Percentiles rank a stretch among this genome's conserved stretches.
These are phyloP conservation scores for Saksenaea vasiformis DNA, from an alignment of 371 early-diverging fungal species.

Conservation along the genomic window DNA sequence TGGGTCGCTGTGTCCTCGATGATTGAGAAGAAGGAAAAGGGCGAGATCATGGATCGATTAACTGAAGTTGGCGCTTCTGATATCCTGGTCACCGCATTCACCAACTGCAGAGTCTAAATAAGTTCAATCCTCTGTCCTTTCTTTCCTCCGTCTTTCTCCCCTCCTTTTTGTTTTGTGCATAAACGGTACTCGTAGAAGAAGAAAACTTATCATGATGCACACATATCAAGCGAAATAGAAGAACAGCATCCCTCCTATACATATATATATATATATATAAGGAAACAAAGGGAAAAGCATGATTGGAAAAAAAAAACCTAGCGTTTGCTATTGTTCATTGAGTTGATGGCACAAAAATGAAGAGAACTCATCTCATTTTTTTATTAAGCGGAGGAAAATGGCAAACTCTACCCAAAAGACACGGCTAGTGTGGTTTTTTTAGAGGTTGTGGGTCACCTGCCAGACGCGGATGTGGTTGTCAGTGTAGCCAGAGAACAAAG, in stretches of 20 bases:
- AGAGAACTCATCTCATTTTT: neutral
- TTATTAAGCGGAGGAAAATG: neutral
- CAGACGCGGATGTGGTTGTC: conserved; percentile 93
- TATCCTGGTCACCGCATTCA: conserved; percentile 82
- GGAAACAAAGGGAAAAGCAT: too few relatives aligned
- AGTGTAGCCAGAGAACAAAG: conserved; percentile 96
- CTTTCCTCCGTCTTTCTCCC: neutral
- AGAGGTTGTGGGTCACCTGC: conserved; percentile 68
- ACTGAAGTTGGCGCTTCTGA: conserved; percentile 92
- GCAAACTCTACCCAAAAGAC: conserved; percentile 3
- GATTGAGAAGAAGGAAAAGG: conserved; percentile 78
- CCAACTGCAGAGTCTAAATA: conserved; percentile 75
- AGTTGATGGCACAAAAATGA: neutral
- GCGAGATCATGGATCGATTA: conserved; percentile 88
- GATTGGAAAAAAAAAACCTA: too few relatives aligned
- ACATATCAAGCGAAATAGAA: too few relatives aligned
- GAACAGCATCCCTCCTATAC: too few relatives aligned
- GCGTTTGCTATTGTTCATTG: neutral
- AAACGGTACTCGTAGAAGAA: neutral
- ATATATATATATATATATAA: too few relatives aligned
- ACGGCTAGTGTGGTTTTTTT: conserved; percentile 14
- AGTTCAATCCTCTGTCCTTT: neutral
- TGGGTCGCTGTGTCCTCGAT: conserved; percentile 94
- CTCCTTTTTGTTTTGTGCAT: neutral
- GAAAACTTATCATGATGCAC: neutral